These are phyloP conservation scores for Aspergillus sp. DNA, from an alignment of 2,329 filamentous ascomycete species.

Conservation along the genomic window DNA sequence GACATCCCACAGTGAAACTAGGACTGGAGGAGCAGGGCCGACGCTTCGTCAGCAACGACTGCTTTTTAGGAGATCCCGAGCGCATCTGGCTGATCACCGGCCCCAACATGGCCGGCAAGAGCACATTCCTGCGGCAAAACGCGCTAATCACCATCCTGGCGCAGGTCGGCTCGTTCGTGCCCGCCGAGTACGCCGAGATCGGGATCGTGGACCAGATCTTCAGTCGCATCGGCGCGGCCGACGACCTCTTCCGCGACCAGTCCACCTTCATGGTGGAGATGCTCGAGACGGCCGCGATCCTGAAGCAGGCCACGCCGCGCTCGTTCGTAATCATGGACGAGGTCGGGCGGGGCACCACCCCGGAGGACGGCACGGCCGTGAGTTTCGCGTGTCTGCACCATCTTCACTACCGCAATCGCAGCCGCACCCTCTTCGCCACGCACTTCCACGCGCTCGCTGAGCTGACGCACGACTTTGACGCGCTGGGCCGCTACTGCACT, in stretches of 20 bases:
- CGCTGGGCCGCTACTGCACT: constrained; percentile 79
- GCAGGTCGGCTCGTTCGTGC: constrained; percentile 89
- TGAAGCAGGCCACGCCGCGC: constrained; percentile 76
- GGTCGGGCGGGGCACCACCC: constrained; percentile 90
- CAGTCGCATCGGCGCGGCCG: constrained; percentile 87
- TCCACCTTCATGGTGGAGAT: constrained; percentile 99
- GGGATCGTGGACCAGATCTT: constrained; percentile 96
- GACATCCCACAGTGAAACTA: constrained; percentile 88
- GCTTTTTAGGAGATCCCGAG: constrained; percentile 73
- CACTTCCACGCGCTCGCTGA: constrained; percentile 88
- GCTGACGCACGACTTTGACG: constrained; percentile 60
- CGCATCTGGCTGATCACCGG: constrained; percentile 68
- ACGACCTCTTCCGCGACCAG: constrained; percentile 91
- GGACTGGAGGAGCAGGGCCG: constrained; percentile 77
- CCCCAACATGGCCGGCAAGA: constrained; percentile 99
- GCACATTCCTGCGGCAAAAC: constrained; percentile 92
- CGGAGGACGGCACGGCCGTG: constrained; percentile 85
- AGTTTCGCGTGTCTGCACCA: constrained; percentile 87
- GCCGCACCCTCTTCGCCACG: constrained; percentile 85
- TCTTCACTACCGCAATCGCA: constrained; percentile 72
- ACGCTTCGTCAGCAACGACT: constrained; percentile 82
- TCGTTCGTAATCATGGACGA: constrained; percentile 99
- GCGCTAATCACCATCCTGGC: constrained; percentile 91
- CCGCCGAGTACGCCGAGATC: constrained; percentile 79
- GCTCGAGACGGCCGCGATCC: constrained; percentile 90